A percentile compares a stretch with the other conserved stretches of the same genome.
These are phyloP conservation scores for Ploettnerulaceae sp. DNA, from an alignment of 2,329 filamentous ascomycete genomes.

Conservation along the genomic window DNA sequence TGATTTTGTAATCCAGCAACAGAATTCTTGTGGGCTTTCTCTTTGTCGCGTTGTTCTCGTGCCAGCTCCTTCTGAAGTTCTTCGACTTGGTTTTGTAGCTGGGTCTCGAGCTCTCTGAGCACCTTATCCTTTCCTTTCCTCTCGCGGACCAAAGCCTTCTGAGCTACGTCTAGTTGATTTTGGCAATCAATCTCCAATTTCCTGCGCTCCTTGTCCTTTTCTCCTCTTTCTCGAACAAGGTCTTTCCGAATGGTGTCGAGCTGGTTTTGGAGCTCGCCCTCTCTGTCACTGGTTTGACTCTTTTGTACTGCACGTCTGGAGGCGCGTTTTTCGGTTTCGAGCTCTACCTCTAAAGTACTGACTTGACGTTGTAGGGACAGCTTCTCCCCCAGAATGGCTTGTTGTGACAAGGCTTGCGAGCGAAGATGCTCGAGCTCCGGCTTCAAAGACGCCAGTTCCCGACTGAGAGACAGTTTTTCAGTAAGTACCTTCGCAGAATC, in stretches of 20 bases:
- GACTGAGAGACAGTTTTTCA: slow-evolving; percentile 57
- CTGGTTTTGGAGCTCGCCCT: slow-evolving; percentile 37
- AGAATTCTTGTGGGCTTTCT: slow-evolving; percentile 24
- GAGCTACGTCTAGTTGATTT: slow-evolving; percentile 38
- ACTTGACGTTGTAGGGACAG: slow-evolving; percentile 74
- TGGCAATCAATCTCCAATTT: slow-evolving; percentile 32
- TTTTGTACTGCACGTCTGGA: slow-evolving; percentile 50
- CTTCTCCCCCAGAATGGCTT: slow-evolving; percentile 71
- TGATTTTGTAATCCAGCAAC: slow-evolving; percentile 32
- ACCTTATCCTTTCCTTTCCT: slow-evolving; percentile 30
- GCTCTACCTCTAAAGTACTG: slow-evolving; percentile 69
- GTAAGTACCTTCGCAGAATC: slow-evolving; percentile 66
- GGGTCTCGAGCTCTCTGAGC: slow-evolving; percentile 31
- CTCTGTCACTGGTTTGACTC: slow-evolving; percentile 39
- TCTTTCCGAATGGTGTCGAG: slow-evolving; percentile 35
- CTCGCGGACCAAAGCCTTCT: slow-evolving; percentile 35
- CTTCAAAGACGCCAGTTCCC: slow-evolving; percentile 53
- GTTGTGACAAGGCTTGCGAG: slow-evolving; percentile 54
- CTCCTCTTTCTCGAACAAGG: slow-evolving; percentile 38
- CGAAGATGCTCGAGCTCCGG: slow-evolving; percentile 59
- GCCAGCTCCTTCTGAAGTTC: slow-evolving; percentile 31
- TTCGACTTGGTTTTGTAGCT: slow-evolving; percentile 39
- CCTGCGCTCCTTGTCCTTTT: slow-evolving; percentile 32
- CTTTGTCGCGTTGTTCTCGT: slow-evolving; percentile 35
- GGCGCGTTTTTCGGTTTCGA: slow-evolving; percentile 76